Evolutionary conservation across 345 rosid genomes (phyloP), one percentile per base, ranked within the genome.

Genomic region (Physaria fendleri): DNA sequence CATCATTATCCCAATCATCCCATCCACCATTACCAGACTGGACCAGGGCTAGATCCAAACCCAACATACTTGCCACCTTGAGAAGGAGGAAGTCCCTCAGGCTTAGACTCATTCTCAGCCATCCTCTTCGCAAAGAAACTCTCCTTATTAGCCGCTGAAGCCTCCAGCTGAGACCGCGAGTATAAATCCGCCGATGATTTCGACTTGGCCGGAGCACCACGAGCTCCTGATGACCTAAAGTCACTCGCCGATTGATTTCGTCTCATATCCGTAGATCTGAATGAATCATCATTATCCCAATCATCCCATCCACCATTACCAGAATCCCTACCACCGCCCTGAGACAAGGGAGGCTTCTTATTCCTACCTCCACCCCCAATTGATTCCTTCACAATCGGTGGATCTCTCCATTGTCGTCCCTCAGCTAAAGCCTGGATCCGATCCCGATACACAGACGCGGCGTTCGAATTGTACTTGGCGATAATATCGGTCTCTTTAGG

Each of bases 21-120:
- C n/a, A n/a, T n/a, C n/a, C n/a, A n/a, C n/a, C n/a, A n/a, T n/a
- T n/a, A n/a, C n/a, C n/a, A n/a, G n/a, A 17, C 53, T 20, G 83
- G 80, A 18, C 79, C 59, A 7, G 91, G 82, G 49, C 80, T 78
- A 5, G 97, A 93, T 73, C 99, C 97, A 44, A 93, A 93, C 21
- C 99, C 99, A 1, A 93, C 95, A 69, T 87, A 93, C 72, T 86
- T 93, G 15, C 99, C 99, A 0, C 97, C 99, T 61, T 83, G 89
- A 0, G 99, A 86, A 5, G 99, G 99, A 6, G 95, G 94, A 15
- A 93, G n/a, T 3, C 95, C 99, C 9, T 89, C 97, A 1, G 99
- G 95, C 67, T 81, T 77, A 1, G 83, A 62, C 50, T 87, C 91
- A 66, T 93, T 93, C 77, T 89, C 99, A 0, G 75, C 79, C 68